phyloP scores from a whole-genome alignment of 2,329 filamentous ascomycete species.

The Taxawa tesnikishii region DNA sequence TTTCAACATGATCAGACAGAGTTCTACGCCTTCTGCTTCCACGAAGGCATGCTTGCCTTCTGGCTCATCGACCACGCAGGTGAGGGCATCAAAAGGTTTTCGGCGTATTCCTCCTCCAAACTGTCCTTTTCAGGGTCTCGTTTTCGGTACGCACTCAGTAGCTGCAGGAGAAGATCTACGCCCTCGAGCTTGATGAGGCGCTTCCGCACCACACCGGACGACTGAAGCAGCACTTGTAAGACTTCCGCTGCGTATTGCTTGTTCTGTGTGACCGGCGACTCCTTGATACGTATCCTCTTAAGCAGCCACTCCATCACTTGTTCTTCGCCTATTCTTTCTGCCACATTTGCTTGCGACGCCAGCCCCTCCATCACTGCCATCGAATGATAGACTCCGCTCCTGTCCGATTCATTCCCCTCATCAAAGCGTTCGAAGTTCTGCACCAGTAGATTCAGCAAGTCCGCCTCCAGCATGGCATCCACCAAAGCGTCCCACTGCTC shows the following conservation, averaged over 20 bases:
- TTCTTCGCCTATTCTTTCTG: constrained; percentile 60
- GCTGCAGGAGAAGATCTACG: constrained; percentile 67
- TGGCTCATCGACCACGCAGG: constrained; percentile 64
- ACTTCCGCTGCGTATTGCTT: constrained; percentile 93
- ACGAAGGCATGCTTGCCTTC: constrained; percentile 70
- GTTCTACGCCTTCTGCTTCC: constrained; percentile 82
- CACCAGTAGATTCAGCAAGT: constrained; percentile 60
- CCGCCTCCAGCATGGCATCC: constrained; percentile 46
- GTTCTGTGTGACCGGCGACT: constrained; percentile 67
- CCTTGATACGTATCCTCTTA: constrained; percentile 55
- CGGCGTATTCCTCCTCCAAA: constrained; percentile 88
- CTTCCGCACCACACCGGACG: constrained; percentile 52
- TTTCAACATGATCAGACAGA: constrained; percentile 82
- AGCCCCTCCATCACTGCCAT: constrained; percentile 76
- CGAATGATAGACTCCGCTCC: constrained; percentile 76
- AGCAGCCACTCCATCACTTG: constrained; percentile 69
- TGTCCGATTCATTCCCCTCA: constrained; percentile 60
- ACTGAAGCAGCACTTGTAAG: constrained; percentile 76
- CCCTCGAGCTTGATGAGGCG: constrained; percentile 52
- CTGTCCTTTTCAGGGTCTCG: constrained; percentile 74
- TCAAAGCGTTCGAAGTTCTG: constrained; percentile 71
- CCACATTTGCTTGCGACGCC: constrained; percentile 55
- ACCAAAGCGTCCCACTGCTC: constrained; percentile 72
- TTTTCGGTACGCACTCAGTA: constrained; percentile 74
- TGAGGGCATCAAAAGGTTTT: constrained; percentile 86